Evolutionary conservation across 306 rosid genomes (phyloP), one percentile per base, ranked within the genome.

Genomic region (Citrullus colocynthis): DNA sequence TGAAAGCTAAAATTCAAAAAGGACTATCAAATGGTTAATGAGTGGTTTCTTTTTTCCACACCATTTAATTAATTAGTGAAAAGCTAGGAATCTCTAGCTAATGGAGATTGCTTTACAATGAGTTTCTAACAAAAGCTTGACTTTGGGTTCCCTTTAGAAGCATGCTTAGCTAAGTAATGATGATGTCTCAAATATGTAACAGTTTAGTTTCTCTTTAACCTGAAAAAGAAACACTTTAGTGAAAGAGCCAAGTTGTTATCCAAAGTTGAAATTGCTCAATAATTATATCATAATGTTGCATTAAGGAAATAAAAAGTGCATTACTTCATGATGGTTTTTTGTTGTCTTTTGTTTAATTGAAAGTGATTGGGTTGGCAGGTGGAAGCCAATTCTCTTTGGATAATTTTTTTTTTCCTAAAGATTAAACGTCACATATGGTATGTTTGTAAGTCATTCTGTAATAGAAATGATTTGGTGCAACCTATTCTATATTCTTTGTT

Each of bases 241-340:
- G 58, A 72, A 72, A 49, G 59, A 28, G 60, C 76, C 39, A 72
- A 49, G 16, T 72, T 72, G 44, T 48, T 72, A 72, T 72, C 60
- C 60, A 72, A 72, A 72, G 42, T 49, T 28, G 20, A 48, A 52
- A 72, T 72, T 72, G 37, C 56, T 28, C 77, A 72, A 72, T 72
- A 49, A 49, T 72, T 72, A 72, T 72, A 72, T 49, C 77, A 72
- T 72, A 72, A 72, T 72, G 17, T 45, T 66, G 74, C 52, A 24
- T 49, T 72, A 48, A 49, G 24, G 6, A 7, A 49, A 49, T 13
- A 16, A 7, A 49, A 49, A 71, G 76, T 71, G 28, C 14, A 49
- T 0, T 28, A 0, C 14, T 49, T 72, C 76, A 72, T 72, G 24
- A 71, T 71, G 59, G 59, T 71, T 71, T 71, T 71, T 55, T 55